Base-by-base conservation (phyloP, 768 basidiomycete genomes). In the Solioccasus polychromus region DNA sequence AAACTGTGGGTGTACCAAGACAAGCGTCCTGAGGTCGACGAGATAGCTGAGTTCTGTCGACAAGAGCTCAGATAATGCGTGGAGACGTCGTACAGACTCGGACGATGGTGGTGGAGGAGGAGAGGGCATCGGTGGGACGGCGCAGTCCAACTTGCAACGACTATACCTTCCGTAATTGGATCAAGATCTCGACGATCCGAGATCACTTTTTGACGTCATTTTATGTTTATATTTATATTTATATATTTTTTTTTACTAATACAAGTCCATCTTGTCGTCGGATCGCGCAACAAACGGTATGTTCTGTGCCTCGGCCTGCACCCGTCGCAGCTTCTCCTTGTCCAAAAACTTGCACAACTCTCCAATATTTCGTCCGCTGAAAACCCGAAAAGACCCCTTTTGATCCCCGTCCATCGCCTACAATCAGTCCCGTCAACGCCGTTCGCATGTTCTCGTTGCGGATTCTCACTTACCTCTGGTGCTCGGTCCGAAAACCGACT, bases 11-110 rank as follows among this genome's bases (percentile, higher is more conserved):
- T 77, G 49, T 62, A 91, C 92, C 52, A 77, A 75, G 45, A 92
- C 86, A 35, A 98, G 74, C 8, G 77, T 77, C 49, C 82, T 78
- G 57, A 97, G 67, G 66, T 94, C 92, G 41, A 74, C 62, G 8
- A 92, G 74, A 63, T 97, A 98, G 7, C 81, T 80, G 17, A 80
- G 71, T 70, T 98, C 95, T 1, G 92, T 94, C 46, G 79, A 73
- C 20, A 97, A 74, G 31, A 98, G 71, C 67, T 97, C 95, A 53
- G 81, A 74, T 39, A 97, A 76, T 6, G 91, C 87, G 57, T 96
- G 85, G 51, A 77, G 84, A 44, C 71, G 75, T 39, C 80, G 63
- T 12, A 72, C 53, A 28, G 70, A 59, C 38, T 83, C 81, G n/a
- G n/a, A n/a, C n/a, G n/a, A n/a, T n/a, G n/a, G n/a, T n/a, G n/a